A percentile compares a stretch with the other conserved stretches of the same genome.
phyloP scores from a whole-genome alignment of 1,139 yeast species.

The Nakaseomyces delphensis region DNA sequence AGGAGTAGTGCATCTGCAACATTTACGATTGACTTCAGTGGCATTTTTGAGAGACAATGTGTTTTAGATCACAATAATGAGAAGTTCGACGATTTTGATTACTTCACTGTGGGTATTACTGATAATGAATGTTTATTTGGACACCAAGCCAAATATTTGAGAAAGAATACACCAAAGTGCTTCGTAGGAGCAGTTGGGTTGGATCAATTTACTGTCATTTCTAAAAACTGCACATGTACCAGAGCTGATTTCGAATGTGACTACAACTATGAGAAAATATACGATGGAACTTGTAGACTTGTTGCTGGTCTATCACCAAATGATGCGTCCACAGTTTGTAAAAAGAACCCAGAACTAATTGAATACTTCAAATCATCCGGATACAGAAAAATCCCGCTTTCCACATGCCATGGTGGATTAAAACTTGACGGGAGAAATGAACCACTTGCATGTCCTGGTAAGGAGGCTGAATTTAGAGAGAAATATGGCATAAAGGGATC shows the following conservation, averaged over 20 bases:
- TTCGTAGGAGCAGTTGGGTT: conserved; percentile 70
- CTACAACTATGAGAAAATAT: conserved; percentile 60
- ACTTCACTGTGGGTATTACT: conserved; percentile 75
- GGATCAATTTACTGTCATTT: conserved; percentile 48
- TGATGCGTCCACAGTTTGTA: conserved; percentile 59
- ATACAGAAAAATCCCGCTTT: conserved; percentile 62
- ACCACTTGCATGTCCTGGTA: conserved; percentile 75
- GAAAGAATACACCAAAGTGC: conserved; percentile 66
- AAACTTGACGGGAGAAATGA: conserved; percentile 58
- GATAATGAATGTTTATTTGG: conserved; percentile 73
- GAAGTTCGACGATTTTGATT: conserved; percentile 65
- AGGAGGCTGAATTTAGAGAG: conserved; percentile 52
- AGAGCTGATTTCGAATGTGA: conserved; percentile 93
- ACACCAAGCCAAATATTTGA: conserved; percentile 67
- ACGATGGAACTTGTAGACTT: conserved; percentile 80
- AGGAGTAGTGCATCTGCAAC: conserved; percentile 39
- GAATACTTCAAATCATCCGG: conserved; percentile 78
- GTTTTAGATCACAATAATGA: conserved; percentile 52
- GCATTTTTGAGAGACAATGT: conserved; percentile 62
- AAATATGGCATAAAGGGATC: conserved; percentile 42
- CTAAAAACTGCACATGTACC: conserved; percentile 72
- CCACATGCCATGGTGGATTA: conserved; percentile 68
- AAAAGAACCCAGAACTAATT: conserved; percentile 42
- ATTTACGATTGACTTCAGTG: conserved; percentile 61
- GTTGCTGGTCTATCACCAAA: conserved; percentile 62